phyloP scores from a whole-genome alignment of 805 yeast genomes.

The Komagataella mondaviorum region DNA sequence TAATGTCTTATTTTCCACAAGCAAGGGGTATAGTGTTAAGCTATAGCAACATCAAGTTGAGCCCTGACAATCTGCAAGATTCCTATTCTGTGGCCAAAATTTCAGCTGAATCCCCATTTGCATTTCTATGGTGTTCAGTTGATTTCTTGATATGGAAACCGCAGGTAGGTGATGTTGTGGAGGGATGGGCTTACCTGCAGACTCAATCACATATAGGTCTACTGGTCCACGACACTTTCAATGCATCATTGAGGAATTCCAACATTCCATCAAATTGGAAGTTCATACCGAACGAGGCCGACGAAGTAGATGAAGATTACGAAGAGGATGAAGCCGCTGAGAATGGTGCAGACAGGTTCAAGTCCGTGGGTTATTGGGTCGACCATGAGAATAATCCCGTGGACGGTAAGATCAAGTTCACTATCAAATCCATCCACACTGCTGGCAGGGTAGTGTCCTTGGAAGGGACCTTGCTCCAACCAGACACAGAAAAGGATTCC shows the following conservation, averaged over 20 bases:
- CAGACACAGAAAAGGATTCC: slow-evolving; percentile 40
- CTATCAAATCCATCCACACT: slow-evolving; percentile 56
- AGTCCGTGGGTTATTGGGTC: slow-evolving; percentile 77
- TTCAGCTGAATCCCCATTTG: slow-evolving; percentile 72
- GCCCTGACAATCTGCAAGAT: slow-evolving; percentile 24
- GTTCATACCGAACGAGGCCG: slow-evolving; percentile 69
- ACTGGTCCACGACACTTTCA: slow-evolving; percentile 84
- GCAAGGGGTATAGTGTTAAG: slow-evolving; percentile 79
- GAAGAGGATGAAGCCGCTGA: slow-evolving; percentile 1
- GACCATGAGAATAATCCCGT: slow-evolving; percentile 63
- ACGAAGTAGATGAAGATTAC: slow-evolving; percentile 23
- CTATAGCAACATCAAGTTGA: slow-evolving; percentile 49
- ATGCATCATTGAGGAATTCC: slow-evolving; percentile 79
- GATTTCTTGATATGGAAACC: slow-evolving; percentile 88
- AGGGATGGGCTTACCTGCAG: slow-evolving; percentile 85
- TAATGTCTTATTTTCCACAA: slow-evolving; percentile 67
- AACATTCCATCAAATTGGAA: slow-evolving; percentile 82
- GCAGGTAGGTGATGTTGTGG: slow-evolving; percentile 69
- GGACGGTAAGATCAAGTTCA: slow-evolving; percentile 74
- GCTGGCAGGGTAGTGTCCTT: slow-evolving; percentile 76
- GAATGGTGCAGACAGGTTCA: slow-evolving; percentile 13
- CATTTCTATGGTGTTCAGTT: slow-evolving; percentile 76
- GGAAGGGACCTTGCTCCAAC: slow-evolving; percentile 70
- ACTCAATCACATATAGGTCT: slow-evolving; percentile 92
- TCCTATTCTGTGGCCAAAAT: slow-evolving; percentile 46